Evolutionary conservation across 2,329 filamentous ascomycete genomes (phyloP), one percentile per base, ranked within the genome.

Genomic region (Colletotrichum orchidophilum): DNA sequence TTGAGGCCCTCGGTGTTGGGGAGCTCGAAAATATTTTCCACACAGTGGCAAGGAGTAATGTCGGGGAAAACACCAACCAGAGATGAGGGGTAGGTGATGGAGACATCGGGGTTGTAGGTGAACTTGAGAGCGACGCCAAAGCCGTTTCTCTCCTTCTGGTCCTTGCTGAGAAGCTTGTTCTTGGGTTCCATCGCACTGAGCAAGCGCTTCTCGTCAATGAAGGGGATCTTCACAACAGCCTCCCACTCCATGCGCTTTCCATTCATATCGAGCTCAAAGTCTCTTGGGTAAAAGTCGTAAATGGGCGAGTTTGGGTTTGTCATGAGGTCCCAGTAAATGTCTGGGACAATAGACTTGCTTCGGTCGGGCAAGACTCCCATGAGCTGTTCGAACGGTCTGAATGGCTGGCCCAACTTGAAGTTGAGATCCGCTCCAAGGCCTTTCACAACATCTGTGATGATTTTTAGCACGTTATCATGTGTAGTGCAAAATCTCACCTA

Each of bases 211-310:
- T 99, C 96, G 70, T 99, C 94, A 74, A 99, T 99, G 82, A 99
- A 99, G 0, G 96, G 96, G 78, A 99, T 99, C 82, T 98, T 99
- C 74, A 99, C 95, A 46, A 99, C 96, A 31, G 96, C 96, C 80
- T 99, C 96, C 96, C 96, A 99, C 74, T 99, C 97, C 93, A 97
- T 97, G 84, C 97, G 99, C 86, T 99, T 99, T 71, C 96, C 97
- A 76, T 99, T 98, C 96, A 99, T 98, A 80, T 99, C 97, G 50
- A 99, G 87, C 75, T 97, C 94, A 77, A 99, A 99, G 77, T 99
- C 96, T 76, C 96, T 90, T 2, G 96, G 96, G 77, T 99, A 99
- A 80, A 99, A 99, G 79, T 99, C 96, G 77, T 97, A 93, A 80
- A 99, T 99, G 2, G 96, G 95, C 18, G 96, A 98, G 18, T 93